phyloP scores from a whole-genome alignment of 108 stramenopile genomes.

The Skeletonema costatum region DNA sequence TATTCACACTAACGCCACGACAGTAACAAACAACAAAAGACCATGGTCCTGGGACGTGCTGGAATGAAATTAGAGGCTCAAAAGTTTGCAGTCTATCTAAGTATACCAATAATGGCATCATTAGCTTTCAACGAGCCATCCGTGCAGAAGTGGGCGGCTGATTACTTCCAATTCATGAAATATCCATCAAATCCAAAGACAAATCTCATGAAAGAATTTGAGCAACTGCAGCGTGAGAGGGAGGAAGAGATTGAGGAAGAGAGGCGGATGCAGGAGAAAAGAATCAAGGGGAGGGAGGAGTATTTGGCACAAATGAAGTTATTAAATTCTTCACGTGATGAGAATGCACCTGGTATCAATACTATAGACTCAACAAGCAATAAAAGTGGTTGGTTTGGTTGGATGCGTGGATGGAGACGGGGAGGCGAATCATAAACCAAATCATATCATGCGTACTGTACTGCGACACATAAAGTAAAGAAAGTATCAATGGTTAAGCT shows the following conservation, averaged over 20 bases:
- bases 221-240: conserved; percentile 55
- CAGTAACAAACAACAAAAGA: background rate
- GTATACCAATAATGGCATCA: conserved; percentile 77
- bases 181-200: conserved; percentile 88
- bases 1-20: background rate
- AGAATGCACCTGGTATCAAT: background rate
- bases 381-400: conserved; percentile 37
- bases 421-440: background rate
- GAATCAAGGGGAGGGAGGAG: conserved; percentile 37
- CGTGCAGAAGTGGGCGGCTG: conserved; percentile 67
- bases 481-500: background rate
- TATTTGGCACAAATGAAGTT: conserved; percentile 41
- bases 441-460: background rate
- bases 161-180: conserved; percentile 88
- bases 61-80: conserved; percentile 78
- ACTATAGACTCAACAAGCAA: conserved; percentile 1
- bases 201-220: conserved; percentile 74
- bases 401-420: conserved; percentile 21
- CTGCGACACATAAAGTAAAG: background rate
- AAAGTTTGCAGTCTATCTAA: conserved; percentile 79
- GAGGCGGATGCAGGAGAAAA: conserved; percentile 23
- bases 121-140: conserved; percentile 73
- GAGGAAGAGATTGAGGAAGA: conserved; percentile 62
- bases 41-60: conserved; percentile 75
- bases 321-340: conserved; percentile 17